Base-by-base conservation (phyloP, 306 rosid genomes). In the Acacia confusa region DNA sequence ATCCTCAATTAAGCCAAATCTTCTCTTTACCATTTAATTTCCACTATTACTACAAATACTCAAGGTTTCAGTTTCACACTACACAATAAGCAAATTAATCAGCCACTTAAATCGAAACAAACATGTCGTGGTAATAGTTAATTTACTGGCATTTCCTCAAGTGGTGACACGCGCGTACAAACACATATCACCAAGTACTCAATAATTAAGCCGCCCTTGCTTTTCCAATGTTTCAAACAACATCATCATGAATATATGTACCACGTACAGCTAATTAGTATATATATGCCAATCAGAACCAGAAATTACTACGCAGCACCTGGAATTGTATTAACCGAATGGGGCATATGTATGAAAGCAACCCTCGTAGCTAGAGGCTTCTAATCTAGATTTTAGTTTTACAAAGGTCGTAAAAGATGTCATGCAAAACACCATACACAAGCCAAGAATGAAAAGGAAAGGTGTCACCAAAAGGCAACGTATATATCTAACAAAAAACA, bases 381-480 rank as follows among this genome's bases (percentile, higher is more conserved):
- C 55, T 77, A 19, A 61, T 73, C 72, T 34, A 68, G 28, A 19
- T 38, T 67, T 13, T 68, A 68, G 72, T 38, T 38, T 70, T 32
- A 50, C 27, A 52, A 72, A 68, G 45, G 48, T 53, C 63, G 12
- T 44, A 77, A 79, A 68, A 74, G 78, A 74, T 79, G 78, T 70
- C 34, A 86, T 75, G 55, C 76, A 86, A 88, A 85, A 75, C 72
- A 76, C 70, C 45, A 81, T 79, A 80, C 44, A 85, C 79, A 76
- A 57, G 50, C 50, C 64, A 83, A 64, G 66, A 34, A 78, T 83
- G 90, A 88, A 85, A 89, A 73, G 81, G 84, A 90, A 87, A 87
- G 84, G 81, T 85, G 89, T 92, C 85, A 83, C 81, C 3, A 22
- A 57, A 90, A 84, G 89, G 91, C 32, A 1, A 36, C 40, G 40